These are phyloP conservation scores for Lizonia empirigonia DNA, from an alignment of 2,329 filamentous ascomycete species.

Conservation along the genomic window DNA sequence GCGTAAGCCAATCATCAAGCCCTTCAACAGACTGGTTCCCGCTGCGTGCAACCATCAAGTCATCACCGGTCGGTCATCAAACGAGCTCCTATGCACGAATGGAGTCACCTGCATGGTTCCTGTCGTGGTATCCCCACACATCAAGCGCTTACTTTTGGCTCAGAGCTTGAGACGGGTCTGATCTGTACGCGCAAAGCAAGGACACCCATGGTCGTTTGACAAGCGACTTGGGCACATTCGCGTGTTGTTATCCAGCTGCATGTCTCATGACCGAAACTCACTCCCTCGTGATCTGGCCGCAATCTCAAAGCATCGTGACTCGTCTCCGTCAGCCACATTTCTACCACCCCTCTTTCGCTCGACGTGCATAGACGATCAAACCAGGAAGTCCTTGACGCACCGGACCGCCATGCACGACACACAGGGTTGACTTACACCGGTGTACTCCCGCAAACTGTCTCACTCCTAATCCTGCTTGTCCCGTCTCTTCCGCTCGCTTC, in stretches of 20 bases:
- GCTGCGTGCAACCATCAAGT: slow-evolving; percentile 4
- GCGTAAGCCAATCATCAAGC: background rate
- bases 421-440: slow-evolving; percentile 19
- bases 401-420: slow-evolving; percentile 25
- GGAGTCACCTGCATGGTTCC: slow-evolving; percentile 24
- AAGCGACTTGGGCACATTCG: slow-evolving; percentile 28
- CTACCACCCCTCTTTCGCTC: slow-evolving; percentile 22
- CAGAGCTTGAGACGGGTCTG: slow-evolving; percentile 22
- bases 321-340: slow-evolving; percentile 21
- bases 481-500: slow-evolving; percentile 26
- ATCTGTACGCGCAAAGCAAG: slow-evolving; percentile 22
- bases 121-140: slow-evolving; percentile 17
- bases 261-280: slow-evolving; percentile 24
- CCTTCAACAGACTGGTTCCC: background rate
- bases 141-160: slow-evolving; percentile 31
- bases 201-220: slow-evolving; percentile 20
- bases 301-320: slow-evolving; percentile 10
- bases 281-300: slow-evolving; percentile 7
- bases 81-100: slow-evolving; percentile 5
- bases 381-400: slow-evolving; percentile 22
- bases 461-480: slow-evolving; percentile 18
- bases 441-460: slow-evolving; percentile 22
- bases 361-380: slow-evolving; percentile 17
- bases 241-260: slow-evolving; percentile 15
- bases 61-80: slow-evolving; percentile 3